phyloP scores from a whole-genome alignment of 2,329 filamentous ascomycete species.

The Chrysoporthe puriensis region DNA sequence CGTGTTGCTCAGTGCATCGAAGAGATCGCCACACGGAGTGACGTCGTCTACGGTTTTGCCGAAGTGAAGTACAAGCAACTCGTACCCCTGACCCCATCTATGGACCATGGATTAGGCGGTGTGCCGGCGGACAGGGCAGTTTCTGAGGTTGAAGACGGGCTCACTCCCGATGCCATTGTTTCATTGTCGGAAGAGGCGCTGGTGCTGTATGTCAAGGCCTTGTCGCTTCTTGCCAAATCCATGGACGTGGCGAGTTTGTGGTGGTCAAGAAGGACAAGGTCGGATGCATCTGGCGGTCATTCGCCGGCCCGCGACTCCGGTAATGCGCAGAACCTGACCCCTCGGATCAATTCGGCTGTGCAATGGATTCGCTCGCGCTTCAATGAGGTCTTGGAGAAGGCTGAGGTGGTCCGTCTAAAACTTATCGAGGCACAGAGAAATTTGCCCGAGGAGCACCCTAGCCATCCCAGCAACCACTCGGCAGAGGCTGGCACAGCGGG shows the following conservation, averaged over 20 bases:
- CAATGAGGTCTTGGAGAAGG: slow-evolving; percentile 96
- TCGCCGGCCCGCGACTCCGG: slow-evolving; percentile 46
- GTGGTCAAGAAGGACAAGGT: slow-evolving; percentile 82
- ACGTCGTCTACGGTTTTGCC: slow-evolving; percentile 96
- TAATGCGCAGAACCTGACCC: slow-evolving; percentile 56
- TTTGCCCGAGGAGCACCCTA: slow-evolving; percentile 82
- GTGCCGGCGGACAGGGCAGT: slow-evolving; percentile 56
- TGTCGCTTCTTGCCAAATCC: slow-evolving; percentile 86
- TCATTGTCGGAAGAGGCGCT: slow-evolving; percentile 91
- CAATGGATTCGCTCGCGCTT: slow-evolving; percentile 94
- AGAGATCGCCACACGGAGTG: slow-evolving; percentile 87
- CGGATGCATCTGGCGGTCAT: slow-evolving; percentile 47
- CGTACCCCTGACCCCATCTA: slow-evolving; percentile 83
- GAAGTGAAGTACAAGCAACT: slow-evolving; percentile 98
- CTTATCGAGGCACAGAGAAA: slow-evolving; percentile 83
- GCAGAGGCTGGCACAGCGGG: slow-evolving; percentile 59
- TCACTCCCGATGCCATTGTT: slow-evolving; percentile 85
- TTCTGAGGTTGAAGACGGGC: slow-evolving; percentile 74
- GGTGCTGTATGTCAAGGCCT: slow-evolving; percentile 93
- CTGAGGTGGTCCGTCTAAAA: slow-evolving; percentile 88
- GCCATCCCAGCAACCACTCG: slow-evolving; percentile 79
- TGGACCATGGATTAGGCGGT: slow-evolving; percentile 70
- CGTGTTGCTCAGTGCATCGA: slow-evolving; percentile 82
- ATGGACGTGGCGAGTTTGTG: slow-evolving; percentile 94
- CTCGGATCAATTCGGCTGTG: slow-evolving; percentile 87